Percentiles rank a stretch among this genome's conserved stretches.
These are phyloP conservation scores for Graphilbum ipis-grandicollis DNA, from an alignment of 2,329 filamentous ascomycete species.

Conservation along the genomic window DNA sequence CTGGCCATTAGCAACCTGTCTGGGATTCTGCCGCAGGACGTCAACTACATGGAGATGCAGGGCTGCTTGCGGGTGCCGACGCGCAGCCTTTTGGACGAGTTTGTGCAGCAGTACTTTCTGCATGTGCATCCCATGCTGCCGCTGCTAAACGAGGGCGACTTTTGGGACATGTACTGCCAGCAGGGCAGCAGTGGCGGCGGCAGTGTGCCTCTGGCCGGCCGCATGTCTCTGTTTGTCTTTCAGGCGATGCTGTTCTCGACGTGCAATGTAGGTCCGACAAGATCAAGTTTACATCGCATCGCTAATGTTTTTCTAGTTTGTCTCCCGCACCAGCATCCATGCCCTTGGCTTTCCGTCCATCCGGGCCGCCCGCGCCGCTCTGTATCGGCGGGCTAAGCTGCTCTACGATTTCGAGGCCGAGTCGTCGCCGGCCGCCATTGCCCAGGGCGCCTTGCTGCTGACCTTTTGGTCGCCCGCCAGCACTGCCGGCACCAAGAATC, in stretches of 20 bases:
- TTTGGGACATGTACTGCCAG: slow-evolving; percentile 26
- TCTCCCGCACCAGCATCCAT: slow-evolving; percentile 7
- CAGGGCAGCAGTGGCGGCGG: slow-evolving; percentile 2
- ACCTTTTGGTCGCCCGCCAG: slow-evolving; percentile 19
- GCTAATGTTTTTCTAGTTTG: slow-evolving; percentile 4
- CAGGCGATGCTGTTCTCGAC: slow-evolving; percentile 24
- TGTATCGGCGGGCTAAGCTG: slow-evolving; percentile 11
- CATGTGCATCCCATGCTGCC: slow-evolving; percentile 28
- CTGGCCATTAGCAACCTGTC: slow-evolving; percentile 19
- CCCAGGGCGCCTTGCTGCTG: slow-evolving; percentile 24
- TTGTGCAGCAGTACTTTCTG: slow-evolving; percentile 29
- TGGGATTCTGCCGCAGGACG: slow-evolving; percentile 25
- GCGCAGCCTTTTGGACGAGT: slow-evolving; percentile 23
- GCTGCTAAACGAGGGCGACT: slow-evolving; percentile 26
- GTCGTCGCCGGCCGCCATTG: slow-evolving; percentile 20
- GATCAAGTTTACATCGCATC: no score
- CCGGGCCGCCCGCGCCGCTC: slow-evolving; percentile 4
- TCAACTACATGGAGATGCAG: slow-evolving; percentile 27
- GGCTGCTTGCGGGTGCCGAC: slow-evolving; percentile 27
- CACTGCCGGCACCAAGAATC: slow-evolving; percentile 4
- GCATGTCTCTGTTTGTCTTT: slow-evolving; percentile 24
- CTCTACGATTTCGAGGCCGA: slow-evolving; percentile 27
- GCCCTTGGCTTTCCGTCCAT: slow-evolving; percentile 7
- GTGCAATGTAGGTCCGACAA: background rate
- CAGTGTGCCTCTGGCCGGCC: slow-evolving; percentile 12